Evolutionary conservation across 2,329 filamentous ascomycete species (phyloP), one percentile per base, ranked within the genome.

Genomic region (Colletotrichum tropicale): DNA sequence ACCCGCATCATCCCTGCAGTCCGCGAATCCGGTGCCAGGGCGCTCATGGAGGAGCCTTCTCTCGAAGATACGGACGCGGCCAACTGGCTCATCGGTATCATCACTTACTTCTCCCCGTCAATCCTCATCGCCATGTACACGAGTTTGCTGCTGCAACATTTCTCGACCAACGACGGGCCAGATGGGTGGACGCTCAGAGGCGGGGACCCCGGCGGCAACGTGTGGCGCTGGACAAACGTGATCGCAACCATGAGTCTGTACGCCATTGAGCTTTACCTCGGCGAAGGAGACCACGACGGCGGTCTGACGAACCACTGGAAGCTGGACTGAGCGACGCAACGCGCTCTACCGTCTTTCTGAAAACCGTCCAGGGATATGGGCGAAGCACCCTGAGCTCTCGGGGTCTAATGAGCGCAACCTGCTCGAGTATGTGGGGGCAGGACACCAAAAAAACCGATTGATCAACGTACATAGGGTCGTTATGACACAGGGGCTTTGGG

Each of bases 121-220:
- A 98, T 98, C 71, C 89, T 99, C 70, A 96, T 99, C 76, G 94
- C 97, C 6, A 96, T 98, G 34, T 99, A 99, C 85, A 99, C 97
- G 3, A 98, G 96, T 84, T 87, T 99, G 66, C 87, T 99, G 38
- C 93, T 98, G 87, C 97, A 98, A 84, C 97, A 99, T 84, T 98
- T 99, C 82, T 94, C 95, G 7, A 93, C 94, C 13, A 94, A 89
- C 68, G 91, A 94, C 77, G 92, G 91, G 3, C 90, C 91, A 4
- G 91, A 91, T 70, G 91, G 96, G 88, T 98, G 96, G 96, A 96
- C 93, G 4, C 93, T 94, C 67, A 93, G 96, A 80, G 95, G 95
- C 18, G 95, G 94, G 8, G 95, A 96, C 80, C 88, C 93, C 6
- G 96, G 95, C 15, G 95, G 96, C 21, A 98, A 97, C 82, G 90